Base-by-base conservation (phyloP, 495 filamentous ascomycete species). In the Delitschia confertaspora region DNA sequence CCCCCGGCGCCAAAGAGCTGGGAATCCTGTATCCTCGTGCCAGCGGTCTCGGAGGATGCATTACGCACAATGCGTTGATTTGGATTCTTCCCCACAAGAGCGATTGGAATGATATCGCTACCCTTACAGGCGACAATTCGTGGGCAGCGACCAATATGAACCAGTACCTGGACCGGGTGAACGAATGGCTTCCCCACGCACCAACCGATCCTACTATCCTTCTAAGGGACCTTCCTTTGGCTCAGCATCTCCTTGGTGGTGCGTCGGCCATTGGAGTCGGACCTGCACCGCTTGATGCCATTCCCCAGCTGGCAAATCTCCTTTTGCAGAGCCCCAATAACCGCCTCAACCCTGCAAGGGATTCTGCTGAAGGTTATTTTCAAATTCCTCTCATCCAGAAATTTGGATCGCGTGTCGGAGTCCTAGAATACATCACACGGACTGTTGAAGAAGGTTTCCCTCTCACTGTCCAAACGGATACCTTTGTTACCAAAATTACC, bases 401-500 rank as follows among this genome's bases (percentile, higher is more conserved):
- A 25, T 42, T 47, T 23, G 37, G 24, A 1, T 14, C 31, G 11
- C 36, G 49, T 1, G 47, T 43, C 11, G 42, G 37, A 1, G 42
- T 43, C 11, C 42, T 42, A 74, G 10, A 57, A 62, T 29, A 71
- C 35, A 32, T 54, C 10, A 42, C 46, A 21, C 20, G 9, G 4
- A 24, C 40, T 37, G 36, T 17, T 30, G 25, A 11, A 14, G 32
- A 42, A 56, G 72, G 68, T 47, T 79, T 80, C 47, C 67, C 64
- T 0, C 66, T 82, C 0, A 70, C 75, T 22, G 65, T 83, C 19
- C 66, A 69, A 9, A 65, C 72, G 0, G 71, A 81, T 53, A 70
- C 66, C 34, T 65, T 75, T 41, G 80, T 71, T 13, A 83, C 79
- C 10, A 77, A 73, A 51, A 60, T 83, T 25, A 51, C 55, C 24